Conservation (phyloP, 2,329 filamentous ascomycete species). For the Chaetomiaceae sp. region DNA sequence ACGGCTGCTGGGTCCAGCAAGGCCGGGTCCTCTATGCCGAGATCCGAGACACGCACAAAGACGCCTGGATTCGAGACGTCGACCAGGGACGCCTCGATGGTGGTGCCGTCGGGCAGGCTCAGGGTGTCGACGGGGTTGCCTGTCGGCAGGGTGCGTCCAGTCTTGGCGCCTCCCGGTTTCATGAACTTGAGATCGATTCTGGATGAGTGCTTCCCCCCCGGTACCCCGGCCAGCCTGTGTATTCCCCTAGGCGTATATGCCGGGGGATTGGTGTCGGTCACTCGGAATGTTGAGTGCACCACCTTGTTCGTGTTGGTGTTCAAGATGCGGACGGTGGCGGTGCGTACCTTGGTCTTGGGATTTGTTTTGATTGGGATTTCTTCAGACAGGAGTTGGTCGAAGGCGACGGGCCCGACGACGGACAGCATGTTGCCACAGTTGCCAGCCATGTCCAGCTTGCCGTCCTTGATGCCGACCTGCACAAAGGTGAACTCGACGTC, state of each 20-base stretch:
- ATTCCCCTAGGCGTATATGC: slow-evolving; percentile 31
- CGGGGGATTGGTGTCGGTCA: slow-evolving; percentile 31
- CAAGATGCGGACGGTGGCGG: slow-evolving; percentile 52
- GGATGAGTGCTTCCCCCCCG: slow-evolving; percentile 34
- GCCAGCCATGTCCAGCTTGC: slow-evolving; percentile 59
- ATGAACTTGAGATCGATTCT: slow-evolving; percentile 37
- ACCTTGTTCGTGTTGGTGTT: slow-evolving; percentile 69
- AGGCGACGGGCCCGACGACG: slow-evolving; percentile 61
- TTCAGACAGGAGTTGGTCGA: slow-evolving; percentile 48
- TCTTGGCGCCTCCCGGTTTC: slow-evolving; percentile 39
- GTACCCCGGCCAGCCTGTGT: slow-evolving; percentile 39
- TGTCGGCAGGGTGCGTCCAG: slow-evolving; percentile 38
- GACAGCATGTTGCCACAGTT: slow-evolving; percentile 75
- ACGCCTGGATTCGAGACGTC: slow-evolving; percentile 42
- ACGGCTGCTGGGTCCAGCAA: slow-evolving; percentile 28
- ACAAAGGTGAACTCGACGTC: slow-evolving; percentile 59
- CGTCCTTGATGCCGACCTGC: slow-evolving; percentile 60
- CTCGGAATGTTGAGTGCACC: slow-evolving; percentile 36
- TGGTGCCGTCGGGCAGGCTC: slow-evolving; percentile 26
- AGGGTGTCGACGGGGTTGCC: slow-evolving; percentile 34
- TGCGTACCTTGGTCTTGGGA: not conserved
- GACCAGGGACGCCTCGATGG: slow-evolving; percentile 35
- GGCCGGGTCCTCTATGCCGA: slow-evolving; percentile 26
- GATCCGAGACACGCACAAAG: slow-evolving; percentile 34
- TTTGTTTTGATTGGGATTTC: slow-evolving; percentile 7